A percentile compares a stretch with the other conserved stretches of the same genome.
Evolutionary conservation across 345 rosid genomes (phyloP).

Genomic region (Populus nigra): DNA sequence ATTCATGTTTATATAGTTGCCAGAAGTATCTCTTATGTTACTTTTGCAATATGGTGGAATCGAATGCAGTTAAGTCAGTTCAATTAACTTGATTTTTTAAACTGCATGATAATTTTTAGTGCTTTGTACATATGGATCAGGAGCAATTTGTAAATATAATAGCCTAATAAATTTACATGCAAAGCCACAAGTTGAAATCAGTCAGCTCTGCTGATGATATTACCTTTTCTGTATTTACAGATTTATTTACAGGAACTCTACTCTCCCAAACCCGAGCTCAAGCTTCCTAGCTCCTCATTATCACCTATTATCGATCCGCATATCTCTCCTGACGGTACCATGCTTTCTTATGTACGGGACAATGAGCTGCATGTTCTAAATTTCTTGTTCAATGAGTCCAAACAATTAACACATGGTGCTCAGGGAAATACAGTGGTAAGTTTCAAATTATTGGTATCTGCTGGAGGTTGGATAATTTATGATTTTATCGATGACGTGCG

Average conservation of each 20-base stretch:
- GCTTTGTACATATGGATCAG: background rate
- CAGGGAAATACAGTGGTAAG: slow-evolving; percentile 59
- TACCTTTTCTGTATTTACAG: slow-evolving; percentile 36
- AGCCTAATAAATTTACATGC: too few species aligned
- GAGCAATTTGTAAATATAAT: background rate
- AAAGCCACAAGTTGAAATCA: background rate
- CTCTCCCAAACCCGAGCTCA: slow-evolving; percentile 66
- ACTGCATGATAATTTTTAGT: background rate
- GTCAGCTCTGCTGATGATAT: slow-evolving; percentile 2
- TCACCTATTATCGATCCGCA: slow-evolving; percentile 83
- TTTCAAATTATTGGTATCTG: slow-evolving; percentile 5
- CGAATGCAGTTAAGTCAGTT: background rate
- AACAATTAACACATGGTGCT: slow-evolving; percentile 70
- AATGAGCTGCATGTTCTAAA: slow-evolving; percentile 68
- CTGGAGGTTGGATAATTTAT: background rate
- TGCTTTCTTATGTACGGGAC: slow-evolving; percentile 71
- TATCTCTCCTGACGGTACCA: slow-evolving; percentile 79
- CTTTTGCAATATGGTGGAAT: background rate
- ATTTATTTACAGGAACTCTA: slow-evolving; percentile 75
- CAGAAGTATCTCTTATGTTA: background rate
- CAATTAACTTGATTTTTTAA: background rate
- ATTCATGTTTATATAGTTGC: background rate
- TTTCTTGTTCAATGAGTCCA: slow-evolving; percentile 51
- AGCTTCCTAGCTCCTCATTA: slow-evolving; percentile 53
- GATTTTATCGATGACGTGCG: background rate